Conservation (phyloP, 2,329 filamentous ascomycete genomes). For the Verticillium dahliae region DNA sequence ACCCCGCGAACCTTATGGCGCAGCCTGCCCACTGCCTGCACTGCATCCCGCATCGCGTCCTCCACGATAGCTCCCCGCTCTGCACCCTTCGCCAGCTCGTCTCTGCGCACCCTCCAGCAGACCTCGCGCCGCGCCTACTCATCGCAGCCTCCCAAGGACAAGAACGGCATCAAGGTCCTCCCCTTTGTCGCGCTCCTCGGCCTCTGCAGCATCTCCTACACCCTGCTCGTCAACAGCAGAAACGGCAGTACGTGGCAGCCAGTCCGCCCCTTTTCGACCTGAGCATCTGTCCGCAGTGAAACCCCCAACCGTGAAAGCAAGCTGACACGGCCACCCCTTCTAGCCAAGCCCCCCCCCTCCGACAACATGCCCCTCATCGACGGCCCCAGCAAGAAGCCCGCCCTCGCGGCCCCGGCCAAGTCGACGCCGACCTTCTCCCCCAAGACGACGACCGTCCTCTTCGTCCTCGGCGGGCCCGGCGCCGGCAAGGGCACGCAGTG, state of each 20-base stretch:
- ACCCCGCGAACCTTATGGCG: background rate
- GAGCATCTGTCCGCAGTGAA: no score
- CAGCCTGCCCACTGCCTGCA: background rate
- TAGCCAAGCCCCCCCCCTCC: constrained; percentile 8
- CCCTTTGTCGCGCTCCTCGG: constrained; percentile 46
- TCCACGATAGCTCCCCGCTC: background rate
- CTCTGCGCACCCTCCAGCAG: constrained; percentile 7
- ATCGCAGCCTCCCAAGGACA: constrained; percentile 28
- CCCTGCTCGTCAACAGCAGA: constrained; percentile 41
- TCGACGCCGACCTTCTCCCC: constrained; percentile 64
- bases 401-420: constrained; percentile 46
- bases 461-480: constrained; percentile 92
- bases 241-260: background rate
- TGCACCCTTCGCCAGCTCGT: constrained; percentile 3
- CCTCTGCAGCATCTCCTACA: constrained; percentile 41
- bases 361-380: constrained; percentile 30
- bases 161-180: constrained; percentile 47
- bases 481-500: constrained; percentile 97
- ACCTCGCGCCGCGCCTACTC: constrained; percentile 31
- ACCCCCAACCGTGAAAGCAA: background rate
- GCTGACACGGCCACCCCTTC: background rate
- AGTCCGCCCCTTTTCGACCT: background rate
- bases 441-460: constrained; percentile 80
- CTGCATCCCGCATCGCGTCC: background rate
- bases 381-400: constrained; percentile 24